These are phyloP conservation scores for Ophiostoma fasciatum DNA, from an alignment of 2,329 filamentous ascomycete species.

Conservation along the genomic window DNA sequence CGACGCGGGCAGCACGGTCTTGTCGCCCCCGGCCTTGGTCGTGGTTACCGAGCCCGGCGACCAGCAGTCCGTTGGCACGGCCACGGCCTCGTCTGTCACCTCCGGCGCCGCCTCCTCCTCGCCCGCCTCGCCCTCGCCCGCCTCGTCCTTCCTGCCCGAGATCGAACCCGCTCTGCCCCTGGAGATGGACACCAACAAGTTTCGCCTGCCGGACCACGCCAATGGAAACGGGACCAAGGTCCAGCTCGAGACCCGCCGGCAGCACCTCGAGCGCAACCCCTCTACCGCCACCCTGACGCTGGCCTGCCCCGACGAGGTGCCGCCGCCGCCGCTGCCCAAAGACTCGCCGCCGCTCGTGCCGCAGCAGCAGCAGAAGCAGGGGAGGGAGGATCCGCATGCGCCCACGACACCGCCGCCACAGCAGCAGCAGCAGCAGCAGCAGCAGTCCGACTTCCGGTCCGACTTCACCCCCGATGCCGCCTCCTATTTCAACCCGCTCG, in stretches of 20 bases:
- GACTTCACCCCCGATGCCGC: constrained; percentile 36
- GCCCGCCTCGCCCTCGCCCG: no score
- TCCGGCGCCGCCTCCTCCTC: no score
- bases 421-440: constrained; percentile 12
- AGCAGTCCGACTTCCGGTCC: constrained; percentile 16
- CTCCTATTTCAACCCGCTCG: constrained; percentile 52
- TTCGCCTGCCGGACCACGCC: constrained; percentile 54
- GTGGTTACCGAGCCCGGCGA: constrained; percentile 7
- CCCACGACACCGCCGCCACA: constrained; percentile 3
- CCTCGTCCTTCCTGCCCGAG: constrained; percentile 31
- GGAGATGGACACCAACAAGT: constrained; percentile 60
- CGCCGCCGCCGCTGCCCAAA: constrained; percentile 33
- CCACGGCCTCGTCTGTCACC: neutral
- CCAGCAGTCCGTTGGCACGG: neutral
- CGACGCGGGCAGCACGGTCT: neutral
- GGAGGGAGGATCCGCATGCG: constrained; percentile 2
- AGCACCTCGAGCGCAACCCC: constrained; percentile 38
- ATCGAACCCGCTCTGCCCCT: constrained; percentile 34
- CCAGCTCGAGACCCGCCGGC: constrained; percentile 39
- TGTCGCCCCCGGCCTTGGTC: constrained; percentile 2
- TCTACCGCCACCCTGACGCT: neutral
- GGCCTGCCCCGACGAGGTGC: constrained; percentile 17
- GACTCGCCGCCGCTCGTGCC: constrained; percentile 30
- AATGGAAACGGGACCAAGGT: constrained; percentile 54
- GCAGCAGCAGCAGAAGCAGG: constrained; percentile 1